Evolutionary conservation across 371 early-diverging fungal genomes (phyloP), one percentile per base, ranked within the genome.

Genomic region (Lichtheimia ramosa): DNA sequence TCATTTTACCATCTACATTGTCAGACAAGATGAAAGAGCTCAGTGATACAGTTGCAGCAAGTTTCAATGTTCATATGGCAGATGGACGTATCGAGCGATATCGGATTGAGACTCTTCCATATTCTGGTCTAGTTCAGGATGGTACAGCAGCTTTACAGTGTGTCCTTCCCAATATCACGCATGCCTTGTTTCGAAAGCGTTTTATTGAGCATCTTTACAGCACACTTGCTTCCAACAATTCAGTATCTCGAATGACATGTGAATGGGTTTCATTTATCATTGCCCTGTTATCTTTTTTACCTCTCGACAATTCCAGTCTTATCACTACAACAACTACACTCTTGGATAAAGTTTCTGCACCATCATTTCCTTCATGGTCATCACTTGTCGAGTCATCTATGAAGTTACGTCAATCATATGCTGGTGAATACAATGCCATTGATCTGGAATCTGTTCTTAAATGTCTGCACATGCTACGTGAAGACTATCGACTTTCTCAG

Each of bases 231-330:
- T 21, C 39, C 3, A 16, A 34, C 18, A 46, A 43, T 15, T 25
- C 14, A 10, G 41, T n/a, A 20, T 1, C 15, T 16, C 48, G 42
- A 21, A 28, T 10, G 16, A 55, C 56, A 10, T 56, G 48, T 5
- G 88, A 88, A 62, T 89, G 88, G 89, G 68, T 73, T 14, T 60
- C 74, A n/a, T 85, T 88, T 62, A 58, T 77, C 5, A 65, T 77
- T 13, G 58, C 75, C 0, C 59, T 90, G 6, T 59, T 89, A 0
- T 87, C 88, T 0, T 83, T 83, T 51, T 62, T 75, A 18, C 42
- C 58, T 4, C n/a, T 71, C 13, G 65, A 63, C 16, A 61, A 57
- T 12, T 40, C 3, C 39, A 46, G n/a, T 23, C 20, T 23, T 43
- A 58, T 21, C 20, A 21, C 50, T 15, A 6, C 42, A 64, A 46